Conservation (phyloP, 441 rosid genomes). For the Croton laevigatus region DNA sequence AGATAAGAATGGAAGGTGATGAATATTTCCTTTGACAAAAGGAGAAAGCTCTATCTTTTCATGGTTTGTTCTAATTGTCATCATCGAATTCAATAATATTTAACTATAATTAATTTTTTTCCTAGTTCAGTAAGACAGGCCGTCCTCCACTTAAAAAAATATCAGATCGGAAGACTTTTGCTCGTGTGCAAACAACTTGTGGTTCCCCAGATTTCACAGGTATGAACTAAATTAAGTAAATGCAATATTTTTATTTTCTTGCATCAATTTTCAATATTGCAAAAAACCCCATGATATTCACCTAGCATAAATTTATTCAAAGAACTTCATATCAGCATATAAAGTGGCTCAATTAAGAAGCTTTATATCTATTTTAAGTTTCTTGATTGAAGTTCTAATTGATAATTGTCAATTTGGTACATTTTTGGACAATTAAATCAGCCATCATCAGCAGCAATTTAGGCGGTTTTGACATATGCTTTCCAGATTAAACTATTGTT, state of each 20-base stretch:
- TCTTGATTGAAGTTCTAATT: not conserved
- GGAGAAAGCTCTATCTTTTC: not conserved
- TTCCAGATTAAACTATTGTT: not conserved
- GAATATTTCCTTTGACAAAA: constrained; percentile 12
- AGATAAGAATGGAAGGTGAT: constrained; percentile 54
- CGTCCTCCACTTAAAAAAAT: constrained; percentile 57
- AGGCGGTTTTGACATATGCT: not conserved
- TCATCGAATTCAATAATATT: not conserved
- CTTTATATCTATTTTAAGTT: not conserved
- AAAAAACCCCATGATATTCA: not conserved
- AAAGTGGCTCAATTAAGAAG: not conserved
- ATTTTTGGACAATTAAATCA: not conserved
- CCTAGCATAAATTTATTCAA: not conserved
- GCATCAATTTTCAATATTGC: not conserved
- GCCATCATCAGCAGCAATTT: not conserved
- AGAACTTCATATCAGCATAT: not conserved
- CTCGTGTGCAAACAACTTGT: constrained; percentile 37
- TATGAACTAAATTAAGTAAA: constrained; percentile 13
- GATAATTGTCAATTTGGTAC: not conserved
- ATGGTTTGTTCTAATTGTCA: not conserved
- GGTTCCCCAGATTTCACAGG: constrained; percentile 50
- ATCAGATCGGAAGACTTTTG: constrained; percentile 46
- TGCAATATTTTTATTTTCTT: not conserved
- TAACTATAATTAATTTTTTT: constrained; percentile 16
- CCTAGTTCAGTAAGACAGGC: constrained; percentile 51